Evolutionary conservation across 2,329 filamentous ascomycete genomes (phyloP).

Genomic region (Amylocarpus encephaloides): DNA sequence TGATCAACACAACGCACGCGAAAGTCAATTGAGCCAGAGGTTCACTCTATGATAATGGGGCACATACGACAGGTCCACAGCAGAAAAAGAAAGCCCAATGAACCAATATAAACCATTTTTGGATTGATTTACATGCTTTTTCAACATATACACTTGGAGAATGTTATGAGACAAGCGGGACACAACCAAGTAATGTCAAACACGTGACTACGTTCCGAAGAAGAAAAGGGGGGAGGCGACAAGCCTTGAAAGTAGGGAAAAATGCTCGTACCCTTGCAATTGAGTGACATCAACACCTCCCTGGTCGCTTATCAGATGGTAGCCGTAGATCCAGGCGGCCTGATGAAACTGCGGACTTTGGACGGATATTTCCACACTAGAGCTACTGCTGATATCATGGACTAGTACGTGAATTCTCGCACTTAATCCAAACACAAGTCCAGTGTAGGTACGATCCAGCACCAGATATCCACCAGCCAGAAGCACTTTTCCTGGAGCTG

Average conservation of each 20-base stretch:
- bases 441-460: conserved; percentile 80
- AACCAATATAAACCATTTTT: too few species aligned
- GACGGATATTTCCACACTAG: conserved; percentile 62
- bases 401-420: conserved; percentile 62
- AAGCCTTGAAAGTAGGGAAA: conserved; percentile 11
- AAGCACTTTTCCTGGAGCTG: conserved; percentile 92
- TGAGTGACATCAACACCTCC: conserved; percentile 81
- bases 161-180: too few species aligned
- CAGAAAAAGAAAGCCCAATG: too few species aligned
- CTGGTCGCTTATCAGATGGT: conserved; percentile 60
- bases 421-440: conserved; percentile 61
- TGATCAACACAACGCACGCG: neutral
- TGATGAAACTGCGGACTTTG: conserved; percentile 85
- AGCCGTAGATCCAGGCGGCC: conserved; percentile 83
- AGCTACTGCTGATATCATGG: conserved; percentile 49
- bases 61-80: too few species aligned
- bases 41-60: too few species aligned
- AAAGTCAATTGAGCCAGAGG: neutral
- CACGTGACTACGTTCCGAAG: conserved; percentile 2
- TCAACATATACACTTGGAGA: too few species aligned
- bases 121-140: too few species aligned
- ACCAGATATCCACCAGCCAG: conserved; percentile 93
- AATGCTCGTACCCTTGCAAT: conserved; percentile 59
- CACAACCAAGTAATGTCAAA: neutral
- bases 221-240: conserved; percentile 7